Evolutionary conservation across 768 basidiomycete genomes (phyloP), one percentile per base, ranked within the genome.

Genomic region (Saitozyma podzolica): DNA sequence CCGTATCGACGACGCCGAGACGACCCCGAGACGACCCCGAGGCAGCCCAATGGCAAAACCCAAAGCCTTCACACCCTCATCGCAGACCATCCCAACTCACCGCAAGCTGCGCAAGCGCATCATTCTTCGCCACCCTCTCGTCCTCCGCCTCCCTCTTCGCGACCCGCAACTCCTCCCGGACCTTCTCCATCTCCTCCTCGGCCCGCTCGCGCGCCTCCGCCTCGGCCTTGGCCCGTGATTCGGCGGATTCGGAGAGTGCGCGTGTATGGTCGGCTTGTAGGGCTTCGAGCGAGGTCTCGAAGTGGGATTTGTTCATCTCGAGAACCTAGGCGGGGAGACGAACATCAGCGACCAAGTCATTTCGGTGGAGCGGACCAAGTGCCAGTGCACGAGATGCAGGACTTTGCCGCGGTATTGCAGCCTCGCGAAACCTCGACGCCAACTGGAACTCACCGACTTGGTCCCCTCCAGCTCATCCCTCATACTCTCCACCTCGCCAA

Each of bases 251-350:
- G 8, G 16, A 10, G 16, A 64, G 41, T n/a, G 67, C 64, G 11
- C 43, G 14, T 0, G 40, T 40, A 50, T 68, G 64, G 14, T 65
- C 62, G 3, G 62, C 63, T 49, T 69, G 63, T 16, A 64, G 52
- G 41, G 64, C 60, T 13, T 59, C 57, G 6, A 73, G 59, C 1
- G 68, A 59, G 13, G 57, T 53, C 45, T 67, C 58, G 57, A 73
- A 73, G 54, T 69, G 68, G 8, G 59, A 59, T 57, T 71, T 74
- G 64, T 74, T 74, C 72, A 74, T 71, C 49, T 67, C 69, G 10
- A 70, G 54, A n/a, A 66, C 64, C 72, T 74, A 54, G 2, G 29
- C 29, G 5, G 29, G 29, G 29, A n/a, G 29, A 29, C 2, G 29
- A 5, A 29, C 29, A 29, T 29, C 14, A 39, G 40, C 42, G 42